A percentile compares a stretch with the other conserved stretches of the same genome.
Evolutionary conservation across 305 asterid species (phyloP).

Genomic region (Fraxinus xanthoxyloides): DNA sequence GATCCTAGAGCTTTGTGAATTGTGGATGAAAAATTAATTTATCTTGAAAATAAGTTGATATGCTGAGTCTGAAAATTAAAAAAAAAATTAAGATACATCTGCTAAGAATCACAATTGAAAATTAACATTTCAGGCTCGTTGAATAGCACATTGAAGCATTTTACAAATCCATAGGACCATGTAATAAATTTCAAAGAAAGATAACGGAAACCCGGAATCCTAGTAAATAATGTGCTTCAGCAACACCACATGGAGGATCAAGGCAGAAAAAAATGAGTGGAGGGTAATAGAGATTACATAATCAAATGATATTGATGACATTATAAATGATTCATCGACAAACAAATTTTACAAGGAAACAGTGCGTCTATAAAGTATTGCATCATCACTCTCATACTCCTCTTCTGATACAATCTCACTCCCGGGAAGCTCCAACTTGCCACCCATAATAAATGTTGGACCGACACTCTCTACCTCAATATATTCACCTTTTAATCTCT

Average conservation of each 20-base stretch:
- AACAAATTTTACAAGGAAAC: conserved; percentile 40
- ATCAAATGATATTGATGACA: not conserved
- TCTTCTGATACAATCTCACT: conserved; percentile 55
- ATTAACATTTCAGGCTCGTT: not conserved
- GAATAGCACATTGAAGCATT: not conserved
- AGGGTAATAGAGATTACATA: not conserved
- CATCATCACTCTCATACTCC: conserved; percentile 89
- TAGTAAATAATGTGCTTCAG: not conserved
- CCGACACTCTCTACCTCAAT: conserved; percentile 71
- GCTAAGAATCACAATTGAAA: not conserved
- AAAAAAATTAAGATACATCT: not conserved
- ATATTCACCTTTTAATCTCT: conserved; percentile 68
- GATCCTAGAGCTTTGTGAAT: not conserved
- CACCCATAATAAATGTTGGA: conserved; percentile 77
- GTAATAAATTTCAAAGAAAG: not conserved
- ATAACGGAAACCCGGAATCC: not conserved
- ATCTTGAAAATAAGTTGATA: no score
- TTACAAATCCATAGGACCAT: not conserved
- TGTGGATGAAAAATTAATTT: not conserved
- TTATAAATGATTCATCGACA: not conserved
- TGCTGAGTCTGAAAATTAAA: not conserved
- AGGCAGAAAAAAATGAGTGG: not conserved
- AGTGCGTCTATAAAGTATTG: conserved; percentile 70
- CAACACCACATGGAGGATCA: not conserved
- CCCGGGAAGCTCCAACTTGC: conserved; percentile 76